Evolutionary conservation across 1,284 basidiomycete genomes (phyloP), one percentile per base, ranked within the genome.

Genomic region (Ceratobasidium sp.): DNA sequence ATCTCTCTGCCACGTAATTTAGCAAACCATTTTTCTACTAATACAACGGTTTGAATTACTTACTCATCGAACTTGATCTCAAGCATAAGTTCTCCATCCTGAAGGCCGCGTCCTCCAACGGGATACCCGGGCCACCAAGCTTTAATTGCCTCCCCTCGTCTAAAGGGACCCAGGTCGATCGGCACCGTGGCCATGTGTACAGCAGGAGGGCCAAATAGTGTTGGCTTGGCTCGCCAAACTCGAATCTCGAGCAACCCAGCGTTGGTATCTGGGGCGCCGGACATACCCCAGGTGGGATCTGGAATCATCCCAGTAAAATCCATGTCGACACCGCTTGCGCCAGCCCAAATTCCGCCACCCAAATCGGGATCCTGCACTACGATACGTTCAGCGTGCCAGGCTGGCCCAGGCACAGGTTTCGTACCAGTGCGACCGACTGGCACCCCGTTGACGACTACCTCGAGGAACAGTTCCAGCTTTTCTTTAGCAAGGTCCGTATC

Each of bases 71-170:
- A 89, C 77, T 87, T 86, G 66, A 94, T 83, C 80, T 90, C 91
- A 81, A 95, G 83, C 68, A 90, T 88, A 67, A 95, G 83, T 79
- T 95, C 93, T 42, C 94, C 94, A 5, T 90, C 87, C 81, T 58
- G 66, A 20, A 42, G 13, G n/a, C 75, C 73, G 6, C 67, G 60
- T 13, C 49, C 63, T 65, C 85, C 87, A 47, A 85, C 83, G 60
- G 88, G 86, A 73, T 92, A 83, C 20, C 94, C 88, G n/a, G 93
- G 91, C 83, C 91, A 94, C 92, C 92, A 95, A 10, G 92, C 93
- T 80, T 95, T 94, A 15, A 93, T 86, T 8, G 84, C 82, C 79
- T 94, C 91, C 20, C 91, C 89, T 45, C 93, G 86, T 23, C 90
- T 88, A 80, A 95, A 92, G 80, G 92, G 92, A 7, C 85, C 84